phyloP scores from a whole-genome alignment of 495 filamentous ascomycete genomes.

The Chlorociboria aeruginascens region DNA sequence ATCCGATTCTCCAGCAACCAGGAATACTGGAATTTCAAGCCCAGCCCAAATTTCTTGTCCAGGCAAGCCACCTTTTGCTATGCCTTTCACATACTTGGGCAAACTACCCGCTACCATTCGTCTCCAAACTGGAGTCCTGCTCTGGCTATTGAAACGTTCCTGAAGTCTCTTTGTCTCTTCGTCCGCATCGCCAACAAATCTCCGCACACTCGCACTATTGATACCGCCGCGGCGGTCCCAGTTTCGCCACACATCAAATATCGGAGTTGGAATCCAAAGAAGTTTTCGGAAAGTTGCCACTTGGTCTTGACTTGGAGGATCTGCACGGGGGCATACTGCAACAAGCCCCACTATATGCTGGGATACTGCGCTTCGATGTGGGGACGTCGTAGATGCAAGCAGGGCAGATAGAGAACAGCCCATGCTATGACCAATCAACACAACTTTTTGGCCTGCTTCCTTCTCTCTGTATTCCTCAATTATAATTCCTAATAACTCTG shows the following conservation, averaged over 20 bases:
- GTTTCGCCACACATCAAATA: constrained; percentile 68
- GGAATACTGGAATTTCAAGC: constrained; percentile 58
- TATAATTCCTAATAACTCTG: constrained; percentile 56
- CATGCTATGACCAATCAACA: constrained; percentile 81
- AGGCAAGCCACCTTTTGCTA: constrained; percentile 52
- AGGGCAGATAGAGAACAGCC: constrained; percentile 68
- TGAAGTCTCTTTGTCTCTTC: constrained; percentile 66
- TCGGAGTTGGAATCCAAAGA: constrained; percentile 50
- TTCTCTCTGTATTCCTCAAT: constrained; percentile 60
- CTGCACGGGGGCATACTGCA: constrained; percentile 65
- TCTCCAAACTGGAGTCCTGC: constrained; percentile 66
- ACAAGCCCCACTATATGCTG: constrained; percentile 63
- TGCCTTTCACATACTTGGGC: constrained; percentile 38
- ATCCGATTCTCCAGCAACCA: constrained; percentile 71
- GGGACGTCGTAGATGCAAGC: constrained; percentile 49
- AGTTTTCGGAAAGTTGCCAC: constrained; percentile 39
- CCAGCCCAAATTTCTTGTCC: constrained; percentile 60
- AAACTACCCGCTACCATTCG: constrained; percentile 69
- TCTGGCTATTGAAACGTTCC: constrained; percentile 72
- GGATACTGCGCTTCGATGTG: constrained; percentile 30
- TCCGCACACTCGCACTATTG: constrained; percentile 62
- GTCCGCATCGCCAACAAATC: constrained; percentile 72
- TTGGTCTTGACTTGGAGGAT: constrained; percentile 43
- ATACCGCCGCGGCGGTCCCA: constrained; percentile 74
- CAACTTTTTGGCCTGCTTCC: constrained; percentile 56